Conservation (phyloP, 129 eudicot genomes). For the Heracleum sosnowskyi region DNA sequence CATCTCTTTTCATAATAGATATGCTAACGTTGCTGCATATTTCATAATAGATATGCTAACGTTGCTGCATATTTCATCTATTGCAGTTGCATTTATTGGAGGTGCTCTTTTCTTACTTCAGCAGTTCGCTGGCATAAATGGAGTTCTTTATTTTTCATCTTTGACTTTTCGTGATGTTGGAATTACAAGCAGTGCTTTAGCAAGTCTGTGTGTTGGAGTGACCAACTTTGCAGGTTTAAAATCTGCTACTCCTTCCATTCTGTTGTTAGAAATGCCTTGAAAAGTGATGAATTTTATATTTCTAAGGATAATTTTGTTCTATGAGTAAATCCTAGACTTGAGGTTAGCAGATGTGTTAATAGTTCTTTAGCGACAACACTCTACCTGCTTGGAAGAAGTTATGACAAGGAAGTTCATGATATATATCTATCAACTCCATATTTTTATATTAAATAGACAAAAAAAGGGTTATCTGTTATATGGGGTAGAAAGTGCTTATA, state of each 20-base stretch:
- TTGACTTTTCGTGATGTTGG: conserved; percentile 82
- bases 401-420: not conserved
- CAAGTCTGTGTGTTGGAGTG: conserved; percentile 75
- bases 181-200: conserved; percentile 68
- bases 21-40: not conserved
- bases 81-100: conserved; percentile 78
- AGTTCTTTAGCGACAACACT: not conserved
- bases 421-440: not conserved
- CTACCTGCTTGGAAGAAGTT: not conserved
- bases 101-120: conserved; percentile 72
- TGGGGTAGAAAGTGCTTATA: not conserved
- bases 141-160: conserved; percentile 83
- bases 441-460: not conserved
- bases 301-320: not conserved
- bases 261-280: not conserved
- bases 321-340: not conserved
- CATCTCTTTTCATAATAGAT: not conserved
- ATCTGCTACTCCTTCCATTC: not conserved
- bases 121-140: conserved; percentile 88
- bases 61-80: conserved; percentile 7
- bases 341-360: not conserved
- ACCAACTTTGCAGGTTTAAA: conserved; percentile 82
- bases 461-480: not conserved
- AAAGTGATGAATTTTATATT: not conserved
- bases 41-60: too few species aligned